Percentiles rank a stretch among this genome's conserved stretches.
phyloP scores from a whole-genome alignment of 228 moss, liverwort and hornwort genomes.

The Sphagnum magellanicum region DNA sequence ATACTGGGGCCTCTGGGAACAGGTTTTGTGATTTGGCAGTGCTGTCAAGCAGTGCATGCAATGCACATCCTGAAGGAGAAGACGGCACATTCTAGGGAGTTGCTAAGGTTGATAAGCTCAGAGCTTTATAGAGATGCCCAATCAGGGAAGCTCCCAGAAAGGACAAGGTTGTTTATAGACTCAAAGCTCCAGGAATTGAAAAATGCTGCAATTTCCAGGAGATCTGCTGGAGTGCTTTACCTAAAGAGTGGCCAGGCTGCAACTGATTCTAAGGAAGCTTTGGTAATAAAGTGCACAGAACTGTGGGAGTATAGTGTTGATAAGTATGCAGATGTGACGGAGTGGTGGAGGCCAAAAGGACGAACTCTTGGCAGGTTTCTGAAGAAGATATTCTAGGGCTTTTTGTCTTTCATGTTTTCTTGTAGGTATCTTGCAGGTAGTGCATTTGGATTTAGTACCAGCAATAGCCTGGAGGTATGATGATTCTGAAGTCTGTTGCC shows the following conservation, averaged over 20 bases:
- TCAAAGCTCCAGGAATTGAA: conserved; percentile 46
- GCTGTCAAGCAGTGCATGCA: conserved; percentile 33
- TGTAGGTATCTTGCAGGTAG: too few relatives aligned
- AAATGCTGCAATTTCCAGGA: conserved; percentile 32
- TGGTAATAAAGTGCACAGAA: conserved; percentile 35
- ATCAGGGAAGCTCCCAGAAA: conserved; percentile 56
- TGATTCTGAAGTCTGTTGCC: too few relatives aligned
- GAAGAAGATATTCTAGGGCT: conserved; percentile 73
- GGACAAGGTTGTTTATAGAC: conserved; percentile 27
- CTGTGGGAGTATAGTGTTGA: conserved; percentile 59
- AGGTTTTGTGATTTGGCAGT: conserved; percentile 60
- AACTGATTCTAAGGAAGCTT: conserved; percentile 42
- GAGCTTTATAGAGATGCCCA: conserved; percentile 65
- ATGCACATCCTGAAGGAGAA: conserved; percentile 26
- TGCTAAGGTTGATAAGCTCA: conserved; percentile 20
- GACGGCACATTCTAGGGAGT: conserved; percentile 38
- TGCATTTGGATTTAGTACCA: too few relatives aligned
- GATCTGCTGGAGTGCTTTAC: conserved; percentile 47
- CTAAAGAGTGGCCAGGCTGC: conserved; percentile 80
- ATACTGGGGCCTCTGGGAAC: conserved; percentile 72
- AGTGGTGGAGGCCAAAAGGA: conserved; percentile 89
- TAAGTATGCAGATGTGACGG: conserved; percentile 74
- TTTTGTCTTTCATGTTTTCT: too few relatives aligned
- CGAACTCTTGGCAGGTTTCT: conserved; percentile 66
- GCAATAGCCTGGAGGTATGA: too few relatives aligned